Percentiles rank a stretch among this genome's conserved stretches.
phyloP scores from a whole-genome alignment of 2,329 filamentous ascomycete genomes.

The Talaromyces marneffei region DNA sequence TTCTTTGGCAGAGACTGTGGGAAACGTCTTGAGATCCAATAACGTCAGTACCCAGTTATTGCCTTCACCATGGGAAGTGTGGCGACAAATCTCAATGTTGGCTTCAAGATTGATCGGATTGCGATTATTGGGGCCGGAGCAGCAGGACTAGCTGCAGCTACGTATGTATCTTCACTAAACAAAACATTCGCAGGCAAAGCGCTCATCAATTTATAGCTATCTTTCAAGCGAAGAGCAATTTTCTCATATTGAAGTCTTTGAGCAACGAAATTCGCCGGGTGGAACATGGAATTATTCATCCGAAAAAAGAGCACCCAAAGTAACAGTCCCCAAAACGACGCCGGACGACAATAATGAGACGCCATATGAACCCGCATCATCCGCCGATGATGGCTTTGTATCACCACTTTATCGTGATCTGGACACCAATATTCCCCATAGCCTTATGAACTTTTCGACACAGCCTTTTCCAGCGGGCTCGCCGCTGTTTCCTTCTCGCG shows the following conservation, averaged over 20 bases:
- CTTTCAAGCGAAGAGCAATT: constrained; percentile 67
- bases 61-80: too few species aligned
- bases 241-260: constrained; percentile 67
- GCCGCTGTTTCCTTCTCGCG: constrained; percentile 68
- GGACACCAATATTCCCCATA: constrained; percentile 80
- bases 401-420: constrained; percentile 77
- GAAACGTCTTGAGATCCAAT: too few species aligned
- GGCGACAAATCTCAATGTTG: too few species aligned
- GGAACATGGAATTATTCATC: constrained; percentile 77
- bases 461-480: constrained; percentile 57
- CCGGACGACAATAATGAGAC: constrained; percentile 31
- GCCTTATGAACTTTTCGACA: constrained; percentile 75
- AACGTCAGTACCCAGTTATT: too few species aligned
- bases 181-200: neutral
- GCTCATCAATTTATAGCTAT: constrained; percentile 45
- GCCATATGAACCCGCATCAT: constrained; percentile 60
- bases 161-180: constrained; percentile 37
- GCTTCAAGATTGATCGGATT: constrained; percentile 38
- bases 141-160: constrained; percentile 69
- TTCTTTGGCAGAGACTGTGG: too few species aligned
- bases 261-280: constrained; percentile 70
- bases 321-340: constrained; percentile 30
- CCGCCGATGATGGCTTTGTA: constrained; percentile 64
- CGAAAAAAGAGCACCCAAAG: neutral
- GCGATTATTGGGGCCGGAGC: constrained; percentile 82